These are phyloP conservation scores for Pistacia vera DNA, from an alignment of 345 rosid genomes.

Conservation along the genomic window DNA sequence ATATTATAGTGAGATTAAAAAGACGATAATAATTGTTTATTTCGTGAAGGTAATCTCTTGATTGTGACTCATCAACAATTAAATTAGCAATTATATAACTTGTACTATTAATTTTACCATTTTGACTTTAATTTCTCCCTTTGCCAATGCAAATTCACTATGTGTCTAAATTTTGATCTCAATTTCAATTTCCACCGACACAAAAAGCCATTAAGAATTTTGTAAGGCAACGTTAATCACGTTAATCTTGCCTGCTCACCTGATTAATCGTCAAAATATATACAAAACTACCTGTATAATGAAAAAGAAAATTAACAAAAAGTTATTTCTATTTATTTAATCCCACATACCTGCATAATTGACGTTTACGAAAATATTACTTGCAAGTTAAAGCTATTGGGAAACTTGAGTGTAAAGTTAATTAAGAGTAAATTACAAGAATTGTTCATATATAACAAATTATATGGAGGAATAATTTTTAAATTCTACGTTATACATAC, in stretches of 20 bases:
- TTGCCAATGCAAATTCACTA: not conserved
- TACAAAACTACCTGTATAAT: too few relatives aligned
- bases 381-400: not conserved
- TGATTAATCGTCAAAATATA: not conserved
- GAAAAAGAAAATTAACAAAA: too few relatives aligned
- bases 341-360: too few relatives aligned
- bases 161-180: too few relatives aligned
- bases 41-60: slow-evolving; percentile 11
- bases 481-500: too few relatives aligned
- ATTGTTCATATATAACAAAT: not conserved
- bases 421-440: not conserved
- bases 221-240: not conserved
- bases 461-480: too few relatives aligned
- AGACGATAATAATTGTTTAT: not conserved
- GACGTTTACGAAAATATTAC: too few relatives aligned
- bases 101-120: not conserved
- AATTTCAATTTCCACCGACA: not conserved
- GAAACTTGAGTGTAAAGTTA: not conserved
- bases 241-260: not conserved
- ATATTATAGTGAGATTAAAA: not conserved
- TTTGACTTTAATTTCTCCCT: not conserved
- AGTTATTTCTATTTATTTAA: too few relatives aligned
- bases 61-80: not conserved
- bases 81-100: not conserved
- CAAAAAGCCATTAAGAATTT: not conserved